Conservation (phyloP, 139 green algal genomes). For the Chlamydomonas asymmetrica region DNA sequence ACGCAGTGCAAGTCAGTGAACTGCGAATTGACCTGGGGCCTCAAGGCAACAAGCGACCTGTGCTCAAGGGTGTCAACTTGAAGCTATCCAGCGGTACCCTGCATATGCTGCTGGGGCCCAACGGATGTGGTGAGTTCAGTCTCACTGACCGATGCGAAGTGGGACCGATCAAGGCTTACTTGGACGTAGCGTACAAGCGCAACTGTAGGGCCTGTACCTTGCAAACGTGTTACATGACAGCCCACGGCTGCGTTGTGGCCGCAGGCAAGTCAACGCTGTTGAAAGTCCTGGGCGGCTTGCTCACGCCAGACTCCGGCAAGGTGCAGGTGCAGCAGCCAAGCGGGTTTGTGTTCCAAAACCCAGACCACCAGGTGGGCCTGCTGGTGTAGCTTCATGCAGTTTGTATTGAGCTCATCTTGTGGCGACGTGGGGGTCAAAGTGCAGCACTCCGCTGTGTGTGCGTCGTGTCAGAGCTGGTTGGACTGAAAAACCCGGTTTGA, state of each 20-base stretch:
- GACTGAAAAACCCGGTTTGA: too few relatives aligned
- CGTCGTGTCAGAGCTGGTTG: too few relatives aligned
- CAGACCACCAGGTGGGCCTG: slow-evolving; percentile 92
- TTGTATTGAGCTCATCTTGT: too few relatives aligned
- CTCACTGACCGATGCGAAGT: too few relatives aligned
- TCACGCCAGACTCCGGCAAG: slow-evolving; percentile 57
- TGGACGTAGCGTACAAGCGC: too few relatives aligned
- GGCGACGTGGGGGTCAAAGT: too few relatives aligned
- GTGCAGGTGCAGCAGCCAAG: slow-evolving; percentile 56
- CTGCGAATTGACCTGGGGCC: slow-evolving; percentile 30
- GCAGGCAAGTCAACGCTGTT: slow-evolving; percentile 82
- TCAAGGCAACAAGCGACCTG: slow-evolving; percentile 19
- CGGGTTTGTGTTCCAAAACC: slow-evolving; percentile 98
- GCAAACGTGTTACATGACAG: too few relatives aligned
- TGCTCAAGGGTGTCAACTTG: slow-evolving; percentile 50
- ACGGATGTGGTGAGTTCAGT: slow-evolving; percentile 85
- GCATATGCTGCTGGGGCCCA: slow-evolving; percentile 93
- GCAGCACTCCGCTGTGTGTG: too few relatives aligned
- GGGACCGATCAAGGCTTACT: too few relatives aligned
- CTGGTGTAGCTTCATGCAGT: too few relatives aligned
- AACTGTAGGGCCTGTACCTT: too few relatives aligned
- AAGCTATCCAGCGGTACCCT: slow-evolving; percentile 63
- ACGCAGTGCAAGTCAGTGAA: slow-evolving; percentile 9
- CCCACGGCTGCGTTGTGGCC: slow-evolving; percentile 16
- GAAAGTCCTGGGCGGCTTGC: slow-evolving; percentile 80